Percentiles rank a stretch among this genome's conserved stretches.
Evolutionary conservation across 192 early-diverging fungal genomes (phyloP).

Genomic region (Gamsiella multidivaricata): DNA sequence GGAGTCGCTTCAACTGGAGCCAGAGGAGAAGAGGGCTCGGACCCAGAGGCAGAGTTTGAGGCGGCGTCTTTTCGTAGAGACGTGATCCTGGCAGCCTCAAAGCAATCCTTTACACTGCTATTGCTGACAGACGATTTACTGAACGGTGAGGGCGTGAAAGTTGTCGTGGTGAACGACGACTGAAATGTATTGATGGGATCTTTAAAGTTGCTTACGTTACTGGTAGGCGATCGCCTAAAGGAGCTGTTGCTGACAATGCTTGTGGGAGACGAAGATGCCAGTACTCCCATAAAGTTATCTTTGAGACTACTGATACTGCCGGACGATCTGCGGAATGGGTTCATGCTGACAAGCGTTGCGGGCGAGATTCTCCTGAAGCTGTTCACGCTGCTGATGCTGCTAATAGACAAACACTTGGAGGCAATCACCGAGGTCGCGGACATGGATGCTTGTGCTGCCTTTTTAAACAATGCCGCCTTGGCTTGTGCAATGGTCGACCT

Average conservation of each 20-base stretch:
- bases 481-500: conserved; percentile 27
- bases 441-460: conserved; percentile 1
- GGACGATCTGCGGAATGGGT: conserved; percentile 23
- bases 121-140: conserved; percentile 3
- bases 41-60: too few species aligned
- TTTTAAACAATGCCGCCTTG: conserved; percentile 25
- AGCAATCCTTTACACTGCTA: neutral
- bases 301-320: conserved; percentile 2
- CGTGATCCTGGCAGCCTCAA: neutral
- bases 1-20: neutral
- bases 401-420: conserved; percentile 9
- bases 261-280: conserved; percentile 6
- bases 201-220: neutral
- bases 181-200: conserved; percentile 1
- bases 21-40: neutral
- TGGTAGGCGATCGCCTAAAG: conserved; percentile 3
- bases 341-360: conserved; percentile 15
- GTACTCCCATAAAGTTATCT: neutral
- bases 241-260: neutral
- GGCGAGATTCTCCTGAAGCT: conserved; percentile 11
- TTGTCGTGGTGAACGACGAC: neutral
- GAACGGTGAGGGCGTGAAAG: neutral
- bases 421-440: conserved; percentile 7
- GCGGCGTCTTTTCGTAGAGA: too few species aligned
- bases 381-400: conserved; percentile 12